These are phyloP conservation scores for Phytophthora foliorum DNA, from an alignment of 352 stramenopile genomes.

Conservation along the genomic window DNA sequence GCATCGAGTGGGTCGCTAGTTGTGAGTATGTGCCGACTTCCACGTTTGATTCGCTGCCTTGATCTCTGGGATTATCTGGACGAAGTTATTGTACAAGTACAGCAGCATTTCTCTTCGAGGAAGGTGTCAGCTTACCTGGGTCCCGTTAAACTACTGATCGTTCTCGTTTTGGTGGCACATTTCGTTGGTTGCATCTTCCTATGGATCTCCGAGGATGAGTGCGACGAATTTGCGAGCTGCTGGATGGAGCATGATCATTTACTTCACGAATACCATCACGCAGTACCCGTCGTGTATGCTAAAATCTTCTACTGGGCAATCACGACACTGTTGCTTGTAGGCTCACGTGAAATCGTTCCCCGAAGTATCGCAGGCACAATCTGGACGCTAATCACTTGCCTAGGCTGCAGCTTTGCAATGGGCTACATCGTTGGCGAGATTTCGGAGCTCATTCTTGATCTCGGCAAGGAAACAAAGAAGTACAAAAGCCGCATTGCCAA, in stretches of 20 bases:
- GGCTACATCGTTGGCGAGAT: constrained; percentile 81
- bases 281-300: constrained; percentile 60
- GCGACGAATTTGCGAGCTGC: constrained; percentile 50
- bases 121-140: constrained; percentile 79
- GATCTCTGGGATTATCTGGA: constrained; percentile 71
- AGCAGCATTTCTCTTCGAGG: constrained; percentile 70
- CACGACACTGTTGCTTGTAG: constrained; percentile 69
- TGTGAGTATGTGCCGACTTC: constrained; percentile 58
- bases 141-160: constrained; percentile 73
- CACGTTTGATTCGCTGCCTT: constrained; percentile 59
- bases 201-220: constrained; percentile 73
- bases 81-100: constrained; percentile 69
- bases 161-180: constrained; percentile 68
- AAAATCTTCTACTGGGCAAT: constrained; percentile 82
- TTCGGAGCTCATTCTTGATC: constrained; percentile 77
- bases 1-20: constrained; percentile 43
- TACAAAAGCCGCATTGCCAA: constrained; percentile 76
- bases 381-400: constrained; percentile 68
- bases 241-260: constrained; percentile 82
- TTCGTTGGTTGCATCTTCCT: constrained; percentile 79
- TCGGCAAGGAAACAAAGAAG: constrained; percentile 79
- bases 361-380: constrained; percentile 51
- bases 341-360: constrained; percentile 65
- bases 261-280: too few species aligned
- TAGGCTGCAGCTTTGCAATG: constrained; percentile 80